phyloP scores from a whole-genome alignment of 208 protist genomes.

The Lotmaria passim region DNA sequence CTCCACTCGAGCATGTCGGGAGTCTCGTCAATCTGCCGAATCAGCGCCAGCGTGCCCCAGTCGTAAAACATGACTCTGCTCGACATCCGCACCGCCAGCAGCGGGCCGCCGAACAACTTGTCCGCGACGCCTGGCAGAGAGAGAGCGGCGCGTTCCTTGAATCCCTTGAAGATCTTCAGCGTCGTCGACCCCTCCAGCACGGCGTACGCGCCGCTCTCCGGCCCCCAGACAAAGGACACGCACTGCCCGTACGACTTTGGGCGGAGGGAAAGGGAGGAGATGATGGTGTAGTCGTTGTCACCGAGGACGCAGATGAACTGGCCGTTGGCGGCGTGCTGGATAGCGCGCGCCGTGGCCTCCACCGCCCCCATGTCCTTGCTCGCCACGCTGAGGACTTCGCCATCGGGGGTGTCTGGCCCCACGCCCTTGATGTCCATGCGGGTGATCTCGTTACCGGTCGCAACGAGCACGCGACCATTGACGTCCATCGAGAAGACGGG shows the following conservation, averaged over 20 bases:
- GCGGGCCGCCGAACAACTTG: conserved; percentile 86
- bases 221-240: conserved; percentile 96
- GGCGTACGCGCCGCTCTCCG: conserved; percentile 91
- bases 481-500: conserved; percentile 97
- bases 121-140: conserved; percentile 59
- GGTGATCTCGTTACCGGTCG: conserved; percentile 95
- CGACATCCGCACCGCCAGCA: conserved; percentile 89
- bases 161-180: conserved; percentile 94
- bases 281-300: conserved; percentile 98
- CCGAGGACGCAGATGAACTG: conserved; percentile 95
- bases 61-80: conserved; percentile 96
- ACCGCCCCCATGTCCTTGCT: conserved; percentile 96
- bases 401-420: conserved; percentile 50
- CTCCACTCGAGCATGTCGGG: conserved; percentile 94
- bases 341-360: conserved; percentile 91
- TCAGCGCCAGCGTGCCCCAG: conserved; percentile 93
- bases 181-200: conserved; percentile 89
- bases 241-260: conserved; percentile 97
- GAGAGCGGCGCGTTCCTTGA: conserved; percentile 94
- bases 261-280: conserved; percentile 96
- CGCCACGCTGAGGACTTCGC: conserved; percentile 72
- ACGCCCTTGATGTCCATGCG: conserved; percentile 88
- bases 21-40: conserved; percentile 96
- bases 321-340: conserved; percentile 95
- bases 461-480: conserved; percentile 96